phyloP scores from a whole-genome alignment of 108 stramenopile species.

The Fistulifera solaris region DNA sequence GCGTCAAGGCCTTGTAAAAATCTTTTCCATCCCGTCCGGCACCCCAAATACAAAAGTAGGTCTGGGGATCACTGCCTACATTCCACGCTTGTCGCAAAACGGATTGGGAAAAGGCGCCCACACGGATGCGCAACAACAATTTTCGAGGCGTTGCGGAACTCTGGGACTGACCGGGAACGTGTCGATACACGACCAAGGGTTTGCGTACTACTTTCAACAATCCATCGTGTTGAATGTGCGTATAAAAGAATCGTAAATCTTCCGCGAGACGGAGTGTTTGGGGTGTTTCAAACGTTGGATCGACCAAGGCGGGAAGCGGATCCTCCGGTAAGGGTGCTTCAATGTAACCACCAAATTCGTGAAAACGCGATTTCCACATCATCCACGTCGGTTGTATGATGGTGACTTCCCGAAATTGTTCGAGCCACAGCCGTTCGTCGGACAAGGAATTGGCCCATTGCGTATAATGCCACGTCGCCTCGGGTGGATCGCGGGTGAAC shows the following conservation, averaged over 20 bases:
- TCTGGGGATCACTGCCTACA: not conserved
- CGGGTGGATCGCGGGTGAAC: conserved; percentile 71
- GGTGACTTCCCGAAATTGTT: conserved; percentile 81
- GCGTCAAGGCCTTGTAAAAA: conserved; percentile 62
- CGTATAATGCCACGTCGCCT: conserved; percentile 84
- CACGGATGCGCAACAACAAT: conserved; percentile 61
- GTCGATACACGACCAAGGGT: conserved; percentile 78
- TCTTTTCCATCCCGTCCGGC: conserved; percentile 89
- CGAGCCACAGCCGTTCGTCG: conserved; percentile 62
- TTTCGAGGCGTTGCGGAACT: conserved; percentile 72
- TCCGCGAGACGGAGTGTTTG: conserved; percentile 70
- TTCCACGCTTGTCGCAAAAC: conserved; percentile 21
- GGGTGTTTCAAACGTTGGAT: conserved; percentile 25
- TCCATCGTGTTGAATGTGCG: conserved; percentile 58
- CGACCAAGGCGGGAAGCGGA: conserved; percentile 10
- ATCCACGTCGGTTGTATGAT: conserved; percentile 89
- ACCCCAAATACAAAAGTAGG: conserved; percentile 69
- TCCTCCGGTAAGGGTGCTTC: conserved; percentile 31
- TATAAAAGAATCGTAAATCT: conserved; percentile 81
- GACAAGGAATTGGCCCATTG: conserved; percentile 76
- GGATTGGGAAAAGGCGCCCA: conserved; percentile 54
- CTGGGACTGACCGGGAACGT: conserved; percentile 57
- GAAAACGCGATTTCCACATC: conserved; percentile 38
- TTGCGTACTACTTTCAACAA: conserved; percentile 38
- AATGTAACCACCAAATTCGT: conserved; percentile 66